These are phyloP conservation scores for Bipolaris zeicola DNA, from an alignment of 2,329 filamentous ascomycete species.

Conservation along the genomic window DNA sequence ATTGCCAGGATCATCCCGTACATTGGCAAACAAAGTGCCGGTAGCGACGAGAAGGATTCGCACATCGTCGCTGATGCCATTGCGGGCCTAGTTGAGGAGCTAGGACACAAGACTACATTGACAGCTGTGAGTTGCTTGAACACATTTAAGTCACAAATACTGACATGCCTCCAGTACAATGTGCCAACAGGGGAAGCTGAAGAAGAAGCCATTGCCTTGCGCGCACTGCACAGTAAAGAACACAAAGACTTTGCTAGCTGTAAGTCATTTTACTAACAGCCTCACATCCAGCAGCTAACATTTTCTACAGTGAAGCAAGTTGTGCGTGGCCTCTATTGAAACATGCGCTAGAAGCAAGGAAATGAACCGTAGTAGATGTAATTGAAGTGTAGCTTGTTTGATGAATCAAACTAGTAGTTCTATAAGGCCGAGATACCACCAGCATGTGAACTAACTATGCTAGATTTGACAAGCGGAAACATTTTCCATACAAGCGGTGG, in stretches of 20 bases:
- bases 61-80: slow-evolving; percentile 54
- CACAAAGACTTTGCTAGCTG: slow-evolving; percentile 45
- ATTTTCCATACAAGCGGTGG: slow-evolving; percentile 12
- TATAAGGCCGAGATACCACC: not conserved
- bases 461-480: slow-evolving; percentile 4
- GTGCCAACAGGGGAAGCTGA: slow-evolving; percentile 45
- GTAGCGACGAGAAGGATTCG: slow-evolving; percentile 53
- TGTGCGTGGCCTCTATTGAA: slow-evolving; percentile 39
- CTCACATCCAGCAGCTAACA: slow-evolving; percentile 8
- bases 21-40: slow-evolving; percentile 50
- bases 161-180: slow-evolving; percentile 38
- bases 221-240: slow-evolving; percentile 45
- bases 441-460: not conserved
- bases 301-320: slow-evolving; percentile 38
- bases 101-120: slow-evolving; percentile 50
- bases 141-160: not conserved
- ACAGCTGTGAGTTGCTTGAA: slow-evolving; percentile 35
- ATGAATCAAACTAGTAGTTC: not conserved
- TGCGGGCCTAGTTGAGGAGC: slow-evolving; percentile 50
- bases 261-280: slow-evolving; percentile 21
- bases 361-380: not conserved
- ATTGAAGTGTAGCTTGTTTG: not conserved
- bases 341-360: not conserved
- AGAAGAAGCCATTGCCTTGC: slow-evolving; percentile 44
- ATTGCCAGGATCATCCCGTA: slow-evolving; percentile 55